These are phyloP conservation scores for Tolypocladium pustulatum DNA, from an alignment of 2,329 filamentous ascomycete genomes.

Conservation along the genomic window DNA sequence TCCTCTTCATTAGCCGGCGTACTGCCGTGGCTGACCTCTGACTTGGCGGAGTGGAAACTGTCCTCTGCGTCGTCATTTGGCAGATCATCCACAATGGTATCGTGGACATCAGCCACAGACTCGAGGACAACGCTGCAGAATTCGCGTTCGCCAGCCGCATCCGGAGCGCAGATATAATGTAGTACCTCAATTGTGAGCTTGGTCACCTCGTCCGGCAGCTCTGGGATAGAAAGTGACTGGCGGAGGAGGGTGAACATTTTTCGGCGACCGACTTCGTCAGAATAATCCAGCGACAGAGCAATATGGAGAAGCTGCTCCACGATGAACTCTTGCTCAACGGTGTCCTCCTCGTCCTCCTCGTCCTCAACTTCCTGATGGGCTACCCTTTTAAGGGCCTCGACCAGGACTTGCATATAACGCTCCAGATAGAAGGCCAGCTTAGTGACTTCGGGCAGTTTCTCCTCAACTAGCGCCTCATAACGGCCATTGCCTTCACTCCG, in stretches of 20 bases:
- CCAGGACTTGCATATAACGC: constrained; percentile 61
- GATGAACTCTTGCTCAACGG: constrained; percentile 86
- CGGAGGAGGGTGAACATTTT: constrained; percentile 93
- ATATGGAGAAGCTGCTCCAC: constrained; percentile 93
- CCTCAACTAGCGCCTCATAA: constrained; percentile 67
- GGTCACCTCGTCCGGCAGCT: constrained; percentile 85
- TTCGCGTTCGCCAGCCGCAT: constrained; percentile 64
- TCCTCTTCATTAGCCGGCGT: constrained; percentile 50
- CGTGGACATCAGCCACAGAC: constrained; percentile 91
- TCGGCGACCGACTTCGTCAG: constrained; percentile 87
- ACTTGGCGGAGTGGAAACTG: constrained; percentile 89
- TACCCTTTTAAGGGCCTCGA: constrained; percentile 50
- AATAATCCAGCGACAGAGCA: constrained; percentile 84
- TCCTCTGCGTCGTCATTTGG: constrained; percentile 45
- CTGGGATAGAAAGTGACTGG: constrained; percentile 73
- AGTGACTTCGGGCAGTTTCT: constrained; percentile 91
- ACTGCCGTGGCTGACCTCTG: constrained; percentile 63
- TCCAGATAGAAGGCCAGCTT: constrained; percentile 81
- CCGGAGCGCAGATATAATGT: constrained; percentile 69
- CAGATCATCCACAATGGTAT: constrained; percentile 73
- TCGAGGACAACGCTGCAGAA: constrained; percentile 83
- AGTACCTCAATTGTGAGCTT: constrained; percentile 77
- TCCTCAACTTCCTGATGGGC: constrained; percentile 44
- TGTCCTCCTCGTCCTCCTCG: constrained; percentile 68
- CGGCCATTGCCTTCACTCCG: constrained; percentile 62